Percentiles rank a stretch among this genome's conserved stretches.
These are phyloP conservation scores for Mimosa bimucronata DNA, from an alignment of 306 rosid species.

Conservation along the genomic window DNA sequence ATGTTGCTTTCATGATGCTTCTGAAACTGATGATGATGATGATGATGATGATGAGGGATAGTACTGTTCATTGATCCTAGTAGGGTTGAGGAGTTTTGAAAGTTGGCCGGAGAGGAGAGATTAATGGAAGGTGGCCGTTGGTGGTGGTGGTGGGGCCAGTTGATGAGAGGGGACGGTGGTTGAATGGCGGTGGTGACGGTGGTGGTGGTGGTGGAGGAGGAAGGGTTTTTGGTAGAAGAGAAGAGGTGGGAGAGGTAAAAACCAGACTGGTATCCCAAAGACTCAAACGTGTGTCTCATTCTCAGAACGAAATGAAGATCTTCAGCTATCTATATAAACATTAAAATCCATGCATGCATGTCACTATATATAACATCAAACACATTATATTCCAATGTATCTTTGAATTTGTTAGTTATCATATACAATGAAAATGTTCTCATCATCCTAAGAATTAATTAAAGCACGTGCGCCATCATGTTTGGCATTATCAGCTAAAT, in stretches of 20 bases:
- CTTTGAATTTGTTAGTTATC: too few species aligned
- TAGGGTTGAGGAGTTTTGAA: not conserved
- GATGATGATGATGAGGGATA: conserved; percentile 41
- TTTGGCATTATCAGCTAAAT: too few species aligned
- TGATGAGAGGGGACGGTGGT: conserved; percentile 73
- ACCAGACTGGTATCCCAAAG: conserved; percentile 94
- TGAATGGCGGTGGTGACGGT: conserved; percentile 61
- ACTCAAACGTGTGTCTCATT: conserved; percentile 97
- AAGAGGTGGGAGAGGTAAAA: conserved; percentile 92
- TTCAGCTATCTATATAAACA: conserved; percentile 76
- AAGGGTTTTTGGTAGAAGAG: conserved; percentile 77
- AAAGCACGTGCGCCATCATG: too few species aligned
- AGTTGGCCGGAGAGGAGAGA: conserved; percentile 73
- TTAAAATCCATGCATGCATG: not conserved
- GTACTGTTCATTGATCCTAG: conserved; percentile 16
- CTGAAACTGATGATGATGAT: too few species aligned
- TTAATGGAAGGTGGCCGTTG: conserved; percentile 38
- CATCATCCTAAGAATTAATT: too few species aligned
- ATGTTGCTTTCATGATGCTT: conserved; percentile 55
- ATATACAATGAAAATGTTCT: too few species aligned
- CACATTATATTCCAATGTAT: too few species aligned
- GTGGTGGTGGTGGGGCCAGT: conserved; percentile 47
- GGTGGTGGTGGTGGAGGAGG: conserved; percentile 65
- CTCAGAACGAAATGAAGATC: conserved; percentile 97
- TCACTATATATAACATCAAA: not conserved